Conservation (phyloP, 495 filamentous ascomycete genomes). For the Friedmanniomyces simplex region DNA sequence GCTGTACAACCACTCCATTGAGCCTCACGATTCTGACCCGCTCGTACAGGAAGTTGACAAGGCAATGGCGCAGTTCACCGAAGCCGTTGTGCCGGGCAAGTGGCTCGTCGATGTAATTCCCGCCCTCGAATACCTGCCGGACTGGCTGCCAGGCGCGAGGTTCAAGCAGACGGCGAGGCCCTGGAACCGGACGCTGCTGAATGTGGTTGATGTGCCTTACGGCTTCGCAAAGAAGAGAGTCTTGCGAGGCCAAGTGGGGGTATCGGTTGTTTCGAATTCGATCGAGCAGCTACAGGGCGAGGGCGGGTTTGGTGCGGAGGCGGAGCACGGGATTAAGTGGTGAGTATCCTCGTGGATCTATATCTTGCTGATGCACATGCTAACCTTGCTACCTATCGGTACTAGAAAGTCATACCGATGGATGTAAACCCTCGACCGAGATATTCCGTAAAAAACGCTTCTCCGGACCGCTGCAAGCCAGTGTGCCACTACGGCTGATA, state of each 20-base stretch:
- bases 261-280: conserved; percentile 22
- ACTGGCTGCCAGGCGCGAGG: conserved; percentile 40
- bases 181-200: conserved; percentile 9
- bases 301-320: conserved; percentile 22
- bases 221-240: conserved; percentile 39
- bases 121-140: conserved; percentile 34
- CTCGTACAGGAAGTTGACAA: conserved; percentile 35
- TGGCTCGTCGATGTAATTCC: conserved; percentile 39
- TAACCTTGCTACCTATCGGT: too few species aligned
- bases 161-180: conserved; percentile 31
- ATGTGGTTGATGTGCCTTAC: conserved; percentile 25
- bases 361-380: too few species aligned
- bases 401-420: too few species aligned
- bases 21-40: conserved; percentile 34
- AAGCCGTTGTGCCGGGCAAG: conserved; percentile 30
- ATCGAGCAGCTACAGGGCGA: conserved; percentile 33
- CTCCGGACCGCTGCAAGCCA: too few species aligned
- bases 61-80: conserved; percentile 33
- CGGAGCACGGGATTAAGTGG: conserved; percentile 35
- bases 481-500: too few species aligned
- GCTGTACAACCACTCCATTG: conserved; percentile 40
- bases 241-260: conserved; percentile 21
- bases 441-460: too few species aligned
- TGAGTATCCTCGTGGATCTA: conserved; percentile 41
- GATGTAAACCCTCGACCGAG: too few species aligned